A percentile compares a stretch with the other conserved stretches of the same genome.
These are phyloP conservation scores for Aureobasidium uvarum DNA, from an alignment of 2,329 filamentous ascomycete genomes.

Conservation along the genomic window DNA sequence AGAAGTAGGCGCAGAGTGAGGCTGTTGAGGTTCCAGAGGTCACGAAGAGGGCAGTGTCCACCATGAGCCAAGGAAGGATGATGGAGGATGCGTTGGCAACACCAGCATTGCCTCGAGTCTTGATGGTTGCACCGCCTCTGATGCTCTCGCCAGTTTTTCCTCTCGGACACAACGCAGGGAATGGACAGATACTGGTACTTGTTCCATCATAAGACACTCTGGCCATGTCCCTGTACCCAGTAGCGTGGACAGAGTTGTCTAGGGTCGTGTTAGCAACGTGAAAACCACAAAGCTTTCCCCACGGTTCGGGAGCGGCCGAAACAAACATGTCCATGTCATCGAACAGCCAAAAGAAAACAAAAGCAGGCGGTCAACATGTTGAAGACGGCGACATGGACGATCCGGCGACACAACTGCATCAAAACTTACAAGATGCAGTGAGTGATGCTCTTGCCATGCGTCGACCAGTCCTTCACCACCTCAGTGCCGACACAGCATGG, in stretches of 20 bases:
- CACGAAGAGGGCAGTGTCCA: conserved; percentile 12
- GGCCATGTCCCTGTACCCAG: not conserved
- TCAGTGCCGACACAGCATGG: conserved; percentile 68
- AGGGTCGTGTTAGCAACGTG: not conserved
- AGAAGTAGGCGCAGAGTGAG: conserved; percentile 2
- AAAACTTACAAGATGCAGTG: conserved; percentile 45
- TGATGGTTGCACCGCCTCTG: too few species aligned
- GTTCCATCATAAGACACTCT: not conserved
- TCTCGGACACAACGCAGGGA: too few species aligned
- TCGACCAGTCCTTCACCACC: conserved; percentile 59
- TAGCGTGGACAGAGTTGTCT: not conserved
- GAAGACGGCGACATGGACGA: conserved; percentile 31
- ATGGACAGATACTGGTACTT: not conserved
- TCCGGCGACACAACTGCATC: conserved; percentile 43
- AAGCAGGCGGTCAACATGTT: conserved; percentile 11
- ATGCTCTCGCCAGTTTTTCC: not conserved
- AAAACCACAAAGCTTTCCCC: not conserved
- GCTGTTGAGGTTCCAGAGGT: conserved; percentile 11
- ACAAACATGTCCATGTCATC: conserved; percentile 22
- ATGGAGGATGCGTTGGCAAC: conserved; percentile 16
- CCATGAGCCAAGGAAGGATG: conserved; percentile 22
- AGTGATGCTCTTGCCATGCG: conserved; percentile 43
- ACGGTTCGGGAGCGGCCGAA: conserved; percentile 9
- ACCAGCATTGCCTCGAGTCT: not conserved
- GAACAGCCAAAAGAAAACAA: conserved; percentile 12